phyloP scores from a whole-genome alignment of 768 basidiomycete genomes.

The Russula virescens region DNA sequence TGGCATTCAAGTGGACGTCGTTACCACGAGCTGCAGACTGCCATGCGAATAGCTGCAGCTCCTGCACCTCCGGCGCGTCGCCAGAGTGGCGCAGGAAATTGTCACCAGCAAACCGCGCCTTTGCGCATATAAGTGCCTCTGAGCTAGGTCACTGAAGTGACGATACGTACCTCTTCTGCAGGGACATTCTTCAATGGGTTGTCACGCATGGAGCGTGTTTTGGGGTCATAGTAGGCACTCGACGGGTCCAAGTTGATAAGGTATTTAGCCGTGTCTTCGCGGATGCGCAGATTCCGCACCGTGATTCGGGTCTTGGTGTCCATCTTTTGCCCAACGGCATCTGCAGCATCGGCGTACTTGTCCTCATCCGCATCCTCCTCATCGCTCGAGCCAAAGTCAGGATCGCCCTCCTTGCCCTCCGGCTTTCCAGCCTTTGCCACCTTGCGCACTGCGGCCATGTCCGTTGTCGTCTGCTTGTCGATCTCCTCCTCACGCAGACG shows the following conservation, averaged over 20 bases:
- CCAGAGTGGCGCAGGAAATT: constrained; percentile 91
- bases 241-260: constrained; percentile 93
- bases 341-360: constrained; percentile 97
- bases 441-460: constrained; percentile 85
- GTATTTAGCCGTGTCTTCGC: constrained; percentile 99
- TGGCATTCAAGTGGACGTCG: constrained; percentile 92
- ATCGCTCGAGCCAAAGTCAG: constrained; percentile 94
- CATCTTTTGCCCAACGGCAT: constrained; percentile 95
- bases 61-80: constrained; percentile 90
- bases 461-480: constrained; percentile 93
- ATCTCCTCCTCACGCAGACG: constrained; percentile 95
- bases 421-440: constrained; percentile 86
- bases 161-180: constrained; percentile 74
- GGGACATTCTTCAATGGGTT: constrained; percentile 73
- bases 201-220: constrained; percentile 99
- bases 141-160: constrained; percentile 10
- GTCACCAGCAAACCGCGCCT: constrained; percentile 93
- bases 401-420: constrained; percentile 66
- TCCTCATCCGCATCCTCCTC: constrained; percentile 96
- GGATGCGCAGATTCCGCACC: constrained; percentile 94
- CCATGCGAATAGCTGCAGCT: constrained; percentile 96
- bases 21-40: constrained; percentile 89
- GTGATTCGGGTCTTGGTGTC: constrained; percentile 98
- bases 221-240: constrained; percentile 98
- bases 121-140: not conserved